Evolutionary conservation across 331 rosid species (phyloP).

Genomic region (Rosa hybrid): DNA sequence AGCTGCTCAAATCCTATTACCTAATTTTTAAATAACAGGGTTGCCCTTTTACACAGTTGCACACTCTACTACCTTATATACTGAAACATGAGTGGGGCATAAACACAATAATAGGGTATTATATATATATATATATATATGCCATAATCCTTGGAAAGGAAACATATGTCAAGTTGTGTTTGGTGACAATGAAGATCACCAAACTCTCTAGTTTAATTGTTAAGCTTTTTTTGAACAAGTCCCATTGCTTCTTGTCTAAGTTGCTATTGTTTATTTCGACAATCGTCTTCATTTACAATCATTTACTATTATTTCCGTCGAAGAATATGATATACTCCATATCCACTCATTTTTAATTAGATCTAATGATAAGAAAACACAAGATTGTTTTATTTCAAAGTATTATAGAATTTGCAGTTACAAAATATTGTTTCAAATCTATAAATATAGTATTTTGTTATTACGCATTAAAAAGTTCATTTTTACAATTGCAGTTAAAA

Average conservation of each 20-base stretch:
- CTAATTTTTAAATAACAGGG: no score
- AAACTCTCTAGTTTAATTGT: not conserved
- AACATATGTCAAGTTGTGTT: slow-evolving; percentile 1
- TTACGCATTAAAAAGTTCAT: not conserved
- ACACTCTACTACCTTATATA: not conserved
- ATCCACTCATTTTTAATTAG: not conserved
- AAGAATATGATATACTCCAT: not conserved
- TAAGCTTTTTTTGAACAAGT: not conserved
- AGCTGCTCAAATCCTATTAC: not conserved
- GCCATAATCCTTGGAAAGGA: not conserved
- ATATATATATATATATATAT: not conserved
- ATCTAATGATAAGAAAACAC: no score
- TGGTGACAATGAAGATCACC: not conserved
- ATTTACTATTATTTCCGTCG: not conserved
- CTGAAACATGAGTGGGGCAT: not conserved
- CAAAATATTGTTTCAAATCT: not conserved
- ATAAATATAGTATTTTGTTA: not conserved
- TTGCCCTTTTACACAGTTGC: not conserved
- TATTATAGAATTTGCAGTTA: not conserved
- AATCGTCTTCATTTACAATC: not conserved
- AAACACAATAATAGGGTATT: not conserved
- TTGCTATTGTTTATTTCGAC: not conserved
- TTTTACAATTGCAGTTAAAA: not conserved
- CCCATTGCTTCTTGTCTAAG: not conserved
- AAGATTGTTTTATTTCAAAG: not conserved